These are phyloP conservation scores for Vanderwaltozyma tropicalis DNA, from an alignment of 805 yeast species.

Conservation along the genomic window DNA sequence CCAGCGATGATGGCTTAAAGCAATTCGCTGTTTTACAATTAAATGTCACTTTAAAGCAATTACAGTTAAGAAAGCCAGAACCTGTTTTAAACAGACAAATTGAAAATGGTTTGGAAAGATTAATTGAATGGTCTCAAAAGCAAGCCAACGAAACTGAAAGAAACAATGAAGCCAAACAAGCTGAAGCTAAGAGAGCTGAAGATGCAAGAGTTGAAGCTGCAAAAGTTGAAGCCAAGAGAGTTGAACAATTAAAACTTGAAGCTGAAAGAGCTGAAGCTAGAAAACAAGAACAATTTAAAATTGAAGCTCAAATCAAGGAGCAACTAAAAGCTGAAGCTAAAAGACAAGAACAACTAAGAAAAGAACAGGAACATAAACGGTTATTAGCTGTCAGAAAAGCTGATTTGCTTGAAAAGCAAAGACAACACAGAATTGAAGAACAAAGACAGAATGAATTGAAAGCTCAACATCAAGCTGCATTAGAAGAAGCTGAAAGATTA, in stretches of 20 bases:
- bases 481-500: not conserved
- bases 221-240: not conserved
- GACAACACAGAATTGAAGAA: slow-evolving; percentile 1
- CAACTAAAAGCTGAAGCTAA: not conserved
- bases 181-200: not conserved
- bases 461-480: slow-evolving; percentile 1
- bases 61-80: not conserved
- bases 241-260: too few relatives aligned
- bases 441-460: slow-evolving; percentile 1
- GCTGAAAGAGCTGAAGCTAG: slow-evolving; percentile 1
- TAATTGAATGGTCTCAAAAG: slow-evolving; percentile 11
- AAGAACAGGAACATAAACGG: not conserved
- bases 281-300: not conserved
- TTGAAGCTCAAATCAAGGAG: not conserved
- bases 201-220: slow-evolving; percentile 4
- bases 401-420: slow-evolving; percentile 1
- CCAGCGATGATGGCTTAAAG: slow-evolving; percentile 1
- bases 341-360: slow-evolving; percentile 4
- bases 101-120: slow-evolving; percentile 3
- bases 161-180: not conserved
- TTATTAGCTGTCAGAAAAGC: not conserved
- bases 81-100: not conserved
- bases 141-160: not conserved
- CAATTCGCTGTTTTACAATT: slow-evolving; percentile 13
- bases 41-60: slow-evolving; percentile 3